These are phyloP conservation scores for Periconia macrospinosa DNA, from an alignment of 2,329 filamentous ascomycete species.

Conservation along the genomic window DNA sequence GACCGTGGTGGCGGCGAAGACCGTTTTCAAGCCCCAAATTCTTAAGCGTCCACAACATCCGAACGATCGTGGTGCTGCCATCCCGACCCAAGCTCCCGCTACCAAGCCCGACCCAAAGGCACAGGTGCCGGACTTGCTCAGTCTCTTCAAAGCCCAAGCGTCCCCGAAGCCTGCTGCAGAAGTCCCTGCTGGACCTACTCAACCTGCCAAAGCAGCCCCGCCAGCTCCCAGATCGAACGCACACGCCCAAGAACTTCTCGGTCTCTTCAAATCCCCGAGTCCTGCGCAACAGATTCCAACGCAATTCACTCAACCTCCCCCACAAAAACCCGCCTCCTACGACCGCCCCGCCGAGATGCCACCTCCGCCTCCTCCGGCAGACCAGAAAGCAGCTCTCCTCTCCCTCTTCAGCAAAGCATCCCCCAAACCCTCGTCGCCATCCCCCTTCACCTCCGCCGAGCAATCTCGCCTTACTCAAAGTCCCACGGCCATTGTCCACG, in stretches of 20 bases:
- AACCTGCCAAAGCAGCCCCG: neutral
- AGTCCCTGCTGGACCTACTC: slow-evolving; percentile 5
- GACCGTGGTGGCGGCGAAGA: slow-evolving; percentile 10
- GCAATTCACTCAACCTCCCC: slow-evolving; percentile 9
- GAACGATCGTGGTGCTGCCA: neutral
- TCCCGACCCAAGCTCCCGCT: slow-evolving; percentile 7
- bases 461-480: slow-evolving; percentile 6
- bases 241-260: slow-evolving; percentile 10
- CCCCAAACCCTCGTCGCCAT: slow-evolving; percentile 8
- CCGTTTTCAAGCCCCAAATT: slow-evolving; percentile 40
- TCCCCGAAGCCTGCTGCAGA: slow-evolving; percentile 16
- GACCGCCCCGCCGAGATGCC: slow-evolving; percentile 29
- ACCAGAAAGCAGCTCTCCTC: slow-evolving; percentile 40
- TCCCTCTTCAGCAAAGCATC: slow-evolving; percentile 39
- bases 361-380: slow-evolving; percentile 11
- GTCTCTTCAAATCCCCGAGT: slow-evolving; percentile 18
- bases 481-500: slow-evolving; percentile 22
- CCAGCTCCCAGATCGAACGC: slow-evolving; percentile 1
- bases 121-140: slow-evolving; percentile 19
- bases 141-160: slow-evolving; percentile 20
- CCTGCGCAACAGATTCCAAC: slow-evolving; percentile 7
- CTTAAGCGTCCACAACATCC: slow-evolving; percentile 36
- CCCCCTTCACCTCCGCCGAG: slow-evolving; percentile 5
- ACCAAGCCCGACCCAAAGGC: neutral
- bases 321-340: slow-evolving; percentile 11